Evolutionary conservation across 2,329 filamentous ascomycete species (phyloP).

Genomic region (Moelleriella libera): DNA sequence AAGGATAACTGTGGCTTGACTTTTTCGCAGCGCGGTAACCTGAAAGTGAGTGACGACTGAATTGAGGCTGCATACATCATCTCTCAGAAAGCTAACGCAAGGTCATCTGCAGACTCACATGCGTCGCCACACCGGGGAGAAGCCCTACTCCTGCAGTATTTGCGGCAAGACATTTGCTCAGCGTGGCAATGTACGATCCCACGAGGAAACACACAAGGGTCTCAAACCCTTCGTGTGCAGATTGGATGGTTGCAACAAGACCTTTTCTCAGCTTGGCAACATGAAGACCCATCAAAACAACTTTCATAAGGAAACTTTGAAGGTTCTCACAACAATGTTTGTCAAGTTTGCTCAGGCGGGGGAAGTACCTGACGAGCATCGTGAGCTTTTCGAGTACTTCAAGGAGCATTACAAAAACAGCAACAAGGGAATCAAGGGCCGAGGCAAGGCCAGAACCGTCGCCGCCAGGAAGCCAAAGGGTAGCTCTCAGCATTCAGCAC

Average conservation of each 20-base stretch:
- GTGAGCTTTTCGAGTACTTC: constrained; percentile 74
- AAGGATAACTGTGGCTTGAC: constrained; percentile 59
- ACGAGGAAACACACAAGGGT: constrained; percentile 66
- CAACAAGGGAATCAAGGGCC: constrained; percentile 96
- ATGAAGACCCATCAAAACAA: constrained; percentile 95
- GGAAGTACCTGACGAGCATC: constrained; percentile 48
- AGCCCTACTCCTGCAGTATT: constrained; percentile 64
- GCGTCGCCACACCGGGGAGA: constrained; percentile 74
- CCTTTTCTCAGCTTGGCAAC: constrained; percentile 82
- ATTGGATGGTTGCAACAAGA: constrained; percentile 72
- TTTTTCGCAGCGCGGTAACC: constrained; percentile 83
- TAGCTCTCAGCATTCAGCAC: constrained; percentile 4
- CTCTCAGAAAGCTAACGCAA: neutral
- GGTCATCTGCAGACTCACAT: constrained; percentile 57
- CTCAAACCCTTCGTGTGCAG: constrained; percentile 70
- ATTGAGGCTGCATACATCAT: neutral
- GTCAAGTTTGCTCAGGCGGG: constrained; percentile 44
- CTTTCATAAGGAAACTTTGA: constrained; percentile 67
- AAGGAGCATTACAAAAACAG: constrained; percentile 85
- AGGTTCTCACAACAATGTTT: constrained; percentile 57
- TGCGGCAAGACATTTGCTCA: constrained; percentile 79
- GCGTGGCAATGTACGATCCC: constrained; percentile 71
- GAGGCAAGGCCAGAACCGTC: constrained; percentile 71
- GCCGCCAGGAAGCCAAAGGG: constrained; percentile 16
- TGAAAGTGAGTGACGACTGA: constrained; percentile 48